Evolutionary conservation across 2,329 filamentous ascomycete genomes (phyloP).

Genomic region (Knoxdaviesia proteae): DNA sequence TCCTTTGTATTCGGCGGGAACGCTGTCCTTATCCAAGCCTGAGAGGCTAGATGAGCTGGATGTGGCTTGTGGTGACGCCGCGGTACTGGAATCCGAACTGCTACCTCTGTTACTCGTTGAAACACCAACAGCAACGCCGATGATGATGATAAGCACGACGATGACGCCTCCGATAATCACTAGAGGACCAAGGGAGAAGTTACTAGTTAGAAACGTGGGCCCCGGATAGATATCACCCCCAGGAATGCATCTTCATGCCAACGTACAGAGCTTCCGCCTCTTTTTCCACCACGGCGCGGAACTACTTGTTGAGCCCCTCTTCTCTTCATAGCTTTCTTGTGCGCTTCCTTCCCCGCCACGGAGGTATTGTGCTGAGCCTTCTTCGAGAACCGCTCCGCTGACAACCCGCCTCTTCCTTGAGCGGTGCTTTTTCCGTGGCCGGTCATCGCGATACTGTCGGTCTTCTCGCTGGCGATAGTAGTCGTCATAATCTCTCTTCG

Average conservation of each 20-base stretch:
- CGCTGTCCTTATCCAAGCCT: constrained; percentile 28
- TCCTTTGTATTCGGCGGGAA: constrained; percentile 47
- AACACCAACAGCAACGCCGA: constrained; percentile 44
- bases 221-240: too few species aligned
- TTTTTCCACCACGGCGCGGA: constrained; percentile 1
- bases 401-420: constrained; percentile 38
- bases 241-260: too few species aligned
- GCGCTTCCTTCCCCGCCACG: constrained; percentile 24
- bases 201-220: background rate
- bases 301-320: constrained; percentile 19
- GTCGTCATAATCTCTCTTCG: constrained; percentile 15
- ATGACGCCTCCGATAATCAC: constrained; percentile 35
- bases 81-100: background rate
- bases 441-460: constrained; percentile 3
- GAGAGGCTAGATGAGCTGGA: constrained; percentile 1
- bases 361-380: constrained; percentile 27
- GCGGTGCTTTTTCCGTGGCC: constrained; percentile 7
- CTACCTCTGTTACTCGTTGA: constrained; percentile 52
- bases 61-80: constrained; percentile 1
- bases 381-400: constrained; percentile 48
- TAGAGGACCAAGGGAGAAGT: constrained; percentile 9
- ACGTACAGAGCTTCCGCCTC: constrained; percentile 2
- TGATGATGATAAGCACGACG: constrained; percentile 42
- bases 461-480: constrained; percentile 10
- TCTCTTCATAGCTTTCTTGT: constrained; percentile 17